A percentile compares a stretch with the other conserved stretches of the same genome.
Evolutionary conservation across 768 basidiomycete genomes (phyloP).

Genomic region (Hygrophorus russula): DNA sequence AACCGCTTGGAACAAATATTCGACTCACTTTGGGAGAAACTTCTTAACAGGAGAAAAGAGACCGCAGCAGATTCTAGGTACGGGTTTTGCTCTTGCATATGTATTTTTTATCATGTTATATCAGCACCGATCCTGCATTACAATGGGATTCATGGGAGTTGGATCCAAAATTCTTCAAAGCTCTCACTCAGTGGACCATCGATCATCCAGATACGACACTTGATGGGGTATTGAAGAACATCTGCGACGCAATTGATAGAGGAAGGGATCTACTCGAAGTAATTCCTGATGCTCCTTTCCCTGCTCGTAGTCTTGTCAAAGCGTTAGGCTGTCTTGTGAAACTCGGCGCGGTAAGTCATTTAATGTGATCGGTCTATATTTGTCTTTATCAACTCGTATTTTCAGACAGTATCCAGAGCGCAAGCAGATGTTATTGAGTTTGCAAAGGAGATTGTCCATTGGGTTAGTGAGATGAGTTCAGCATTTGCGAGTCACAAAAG

Average conservation of each 20-base stretch:
- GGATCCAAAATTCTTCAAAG: conserved; percentile 7
- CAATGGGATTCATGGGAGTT: conserved; percentile 4
- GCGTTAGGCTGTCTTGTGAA: conserved; percentile 8
- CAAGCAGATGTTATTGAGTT: conserved; percentile 5
- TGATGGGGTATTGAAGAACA: conserved; percentile 1
- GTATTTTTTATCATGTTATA: too few species aligned
- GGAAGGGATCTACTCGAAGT: conserved; percentile 7
- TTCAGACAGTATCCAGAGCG: background rate
- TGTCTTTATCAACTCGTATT: conserved; percentile 5
- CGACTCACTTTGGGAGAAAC: too few species aligned
- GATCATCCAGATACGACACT: conserved; percentile 5
- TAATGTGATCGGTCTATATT: background rate
- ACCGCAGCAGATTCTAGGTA: too few species aligned
- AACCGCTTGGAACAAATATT: too few species aligned
- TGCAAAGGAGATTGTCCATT: conserved; percentile 7
- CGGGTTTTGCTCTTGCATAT: too few species aligned
- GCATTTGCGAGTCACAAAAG: conserved; percentile 2
- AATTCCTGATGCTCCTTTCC: conserved; percentile 10
- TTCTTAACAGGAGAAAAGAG: too few species aligned
- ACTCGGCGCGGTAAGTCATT: conserved; percentile 6
- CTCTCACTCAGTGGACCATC: conserved; percentile 5
- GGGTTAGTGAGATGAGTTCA: conserved; percentile 8
- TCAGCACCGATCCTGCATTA: background rate
- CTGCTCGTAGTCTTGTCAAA: conserved; percentile 10
- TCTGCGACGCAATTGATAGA: conserved; percentile 5